Evolutionary conservation across 1,284 basidiomycete species (phyloP).

Genomic region (Naganishia liquefaciens): DNA sequence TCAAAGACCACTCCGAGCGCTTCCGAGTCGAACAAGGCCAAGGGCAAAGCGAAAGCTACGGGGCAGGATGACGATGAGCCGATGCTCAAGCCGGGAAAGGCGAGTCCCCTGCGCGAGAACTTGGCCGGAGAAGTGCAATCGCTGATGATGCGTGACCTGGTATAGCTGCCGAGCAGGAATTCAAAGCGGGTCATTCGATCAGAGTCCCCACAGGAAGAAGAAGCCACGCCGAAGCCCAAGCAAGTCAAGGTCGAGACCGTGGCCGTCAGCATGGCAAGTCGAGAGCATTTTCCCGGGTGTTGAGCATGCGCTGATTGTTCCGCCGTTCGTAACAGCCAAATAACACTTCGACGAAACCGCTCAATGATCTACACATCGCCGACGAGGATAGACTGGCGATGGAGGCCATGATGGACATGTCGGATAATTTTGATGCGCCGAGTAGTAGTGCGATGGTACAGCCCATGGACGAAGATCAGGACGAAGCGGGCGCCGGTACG

Average conservation of each 20-base stretch:
- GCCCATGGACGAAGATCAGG: conserved; percentile 16
- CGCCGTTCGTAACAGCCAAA: conserved; percentile 1
- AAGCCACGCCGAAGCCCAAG: not conserved
- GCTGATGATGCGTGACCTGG: not conserved
- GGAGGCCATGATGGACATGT: conserved; percentile 29
- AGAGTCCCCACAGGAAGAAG: conserved; percentile 25
- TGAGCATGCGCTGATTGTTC: not conserved
- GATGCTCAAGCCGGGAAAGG: conserved; percentile 27
- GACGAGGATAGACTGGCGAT: conserved; percentile 26
- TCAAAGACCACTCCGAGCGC: not conserved
- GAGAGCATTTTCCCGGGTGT: too few relatives aligned
- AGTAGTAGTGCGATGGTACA: conserved; percentile 28
- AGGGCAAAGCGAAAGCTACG: conserved; percentile 11
- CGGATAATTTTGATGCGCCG: conserved; percentile 28
- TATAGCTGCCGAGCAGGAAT: not conserved
- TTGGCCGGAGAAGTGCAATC: not conserved
- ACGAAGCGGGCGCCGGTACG: not conserved
- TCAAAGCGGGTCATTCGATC: conserved; percentile 21
- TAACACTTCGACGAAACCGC: conserved; percentile 18
- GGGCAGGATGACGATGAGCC: conserved; percentile 24
- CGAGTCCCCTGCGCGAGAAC: not conserved
- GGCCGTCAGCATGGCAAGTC: conserved; percentile 8
- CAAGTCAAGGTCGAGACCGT: conserved; percentile 4
- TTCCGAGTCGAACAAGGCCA: not conserved
- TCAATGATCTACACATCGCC: conserved; percentile 9